These are phyloP conservation scores for Astrephomene gubernaculifera DNA, from an alignment of 139 green algal species.

Conservation along the genomic window DNA sequence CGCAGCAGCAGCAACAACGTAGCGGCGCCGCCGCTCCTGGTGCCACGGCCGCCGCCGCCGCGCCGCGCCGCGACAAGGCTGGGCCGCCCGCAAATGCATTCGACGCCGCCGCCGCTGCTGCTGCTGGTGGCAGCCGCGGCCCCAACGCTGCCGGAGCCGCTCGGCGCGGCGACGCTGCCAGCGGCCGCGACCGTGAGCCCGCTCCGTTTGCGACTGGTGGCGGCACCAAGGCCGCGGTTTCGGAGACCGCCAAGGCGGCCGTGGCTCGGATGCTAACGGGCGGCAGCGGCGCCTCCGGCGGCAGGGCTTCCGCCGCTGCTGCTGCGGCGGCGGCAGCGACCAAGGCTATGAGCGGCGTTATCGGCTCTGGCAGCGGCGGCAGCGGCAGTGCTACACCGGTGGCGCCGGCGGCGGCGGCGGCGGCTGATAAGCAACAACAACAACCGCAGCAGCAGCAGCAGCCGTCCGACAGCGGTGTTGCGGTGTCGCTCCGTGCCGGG, in stretches of 20 bases:
- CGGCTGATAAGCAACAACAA: background rate
- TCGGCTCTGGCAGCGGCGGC: too few relatives aligned
- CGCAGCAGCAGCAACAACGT: background rate
- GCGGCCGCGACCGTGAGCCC: background rate
- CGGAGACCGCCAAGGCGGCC: constrained; percentile 22
- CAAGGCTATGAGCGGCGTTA: too few relatives aligned
- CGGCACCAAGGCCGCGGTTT: constrained; percentile 13
- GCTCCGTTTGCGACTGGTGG: background rate
- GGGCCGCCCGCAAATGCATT: background rate
- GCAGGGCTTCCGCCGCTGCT: background rate
- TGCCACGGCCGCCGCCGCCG: background rate
- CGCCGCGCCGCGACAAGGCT: background rate
- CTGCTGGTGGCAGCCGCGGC: background rate
- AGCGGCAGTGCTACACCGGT: too few relatives aligned
- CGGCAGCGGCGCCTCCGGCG: background rate
- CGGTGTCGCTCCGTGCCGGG: background rate
- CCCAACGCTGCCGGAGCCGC: background rate
- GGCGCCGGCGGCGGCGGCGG: background rate
- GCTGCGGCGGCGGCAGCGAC: background rate
- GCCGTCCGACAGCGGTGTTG: background rate
- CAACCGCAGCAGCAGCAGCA: background rate
- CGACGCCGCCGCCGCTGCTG: background rate
- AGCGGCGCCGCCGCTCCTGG: background rate
- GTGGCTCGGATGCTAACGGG: constrained; percentile 12
- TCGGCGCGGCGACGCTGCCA: background rate